Evolutionary conservation across 2,329 filamentous ascomycete species (phyloP).

Genomic region (Penicillium glabrum): DNA sequence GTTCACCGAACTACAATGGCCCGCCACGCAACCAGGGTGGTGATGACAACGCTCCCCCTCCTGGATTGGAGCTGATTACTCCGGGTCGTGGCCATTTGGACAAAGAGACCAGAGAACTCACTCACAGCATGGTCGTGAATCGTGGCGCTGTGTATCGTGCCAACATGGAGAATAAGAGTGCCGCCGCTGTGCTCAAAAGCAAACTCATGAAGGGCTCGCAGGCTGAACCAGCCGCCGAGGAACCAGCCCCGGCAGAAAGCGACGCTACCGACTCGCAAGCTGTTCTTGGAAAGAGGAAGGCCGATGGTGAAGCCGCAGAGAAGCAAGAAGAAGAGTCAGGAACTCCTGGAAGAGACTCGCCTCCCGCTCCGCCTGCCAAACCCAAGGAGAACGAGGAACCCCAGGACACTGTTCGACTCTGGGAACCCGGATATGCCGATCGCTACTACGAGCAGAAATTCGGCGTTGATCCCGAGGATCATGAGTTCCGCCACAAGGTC

Average conservation of each 20-base stretch:
- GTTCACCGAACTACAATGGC: slow-evolving; percentile 45
- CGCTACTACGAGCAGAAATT: slow-evolving; percentile 98
- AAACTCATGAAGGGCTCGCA: slow-evolving; percentile 60
- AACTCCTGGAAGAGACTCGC: slow-evolving; percentile 61
- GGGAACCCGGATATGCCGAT: slow-evolving; percentile 94
- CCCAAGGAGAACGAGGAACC: slow-evolving; percentile 62
- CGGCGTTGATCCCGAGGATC: slow-evolving; percentile 74
- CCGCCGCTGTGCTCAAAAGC: slow-evolving; percentile 82
- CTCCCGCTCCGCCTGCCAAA: slow-evolving; percentile 52
- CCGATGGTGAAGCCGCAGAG: slow-evolving; percentile 62
- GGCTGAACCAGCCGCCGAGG: slow-evolving; percentile 15
- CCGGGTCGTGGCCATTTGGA: slow-evolving; percentile 56
- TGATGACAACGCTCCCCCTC: slow-evolving; percentile 39
- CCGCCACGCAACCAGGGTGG: slow-evolving; percentile 25
- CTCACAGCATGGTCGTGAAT: slow-evolving; percentile 86
- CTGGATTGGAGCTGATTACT: slow-evolving; percentile 57
- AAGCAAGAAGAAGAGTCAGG: slow-evolving; percentile 49
- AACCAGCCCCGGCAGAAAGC: slow-evolving; percentile 26
- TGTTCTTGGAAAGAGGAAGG: slow-evolving; percentile 60
- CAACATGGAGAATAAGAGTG: slow-evolving; percentile 88
- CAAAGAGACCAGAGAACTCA: slow-evolving; percentile 62
- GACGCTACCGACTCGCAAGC: slow-evolving; percentile 31
- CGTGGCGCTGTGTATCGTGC: slow-evolving; percentile 65
- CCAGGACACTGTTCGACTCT: slow-evolving; percentile 80
- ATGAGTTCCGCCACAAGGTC: slow-evolving; percentile 84